A percentile compares a stretch with the other conserved stretches of the same genome.
phyloP scores from a whole-genome alignment of 805 yeast species.

The Phaffomyces thermotolerans region DNA sequence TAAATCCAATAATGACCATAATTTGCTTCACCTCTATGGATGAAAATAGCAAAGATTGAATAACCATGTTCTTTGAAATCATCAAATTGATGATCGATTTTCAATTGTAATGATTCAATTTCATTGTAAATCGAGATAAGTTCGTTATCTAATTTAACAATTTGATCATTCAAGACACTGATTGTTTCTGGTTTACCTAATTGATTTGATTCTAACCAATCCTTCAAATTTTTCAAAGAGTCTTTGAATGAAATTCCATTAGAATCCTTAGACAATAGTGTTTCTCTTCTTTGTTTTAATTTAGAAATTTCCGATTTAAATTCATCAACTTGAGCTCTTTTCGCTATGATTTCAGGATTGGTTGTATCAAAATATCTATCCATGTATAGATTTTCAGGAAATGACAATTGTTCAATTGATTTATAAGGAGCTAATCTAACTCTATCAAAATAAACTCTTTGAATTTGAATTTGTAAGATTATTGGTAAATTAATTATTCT shows the following conservation, averaged over 20 bases:
- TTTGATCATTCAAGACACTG: constrained; percentile 38
- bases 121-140: constrained; percentile 34
- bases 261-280: constrained; percentile 39
- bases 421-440: constrained; percentile 69
- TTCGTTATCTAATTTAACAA: constrained; percentile 40
- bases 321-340: constrained; percentile 44
- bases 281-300: constrained; percentile 37
- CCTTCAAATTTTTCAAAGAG: constrained; percentile 47
- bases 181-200: constrained; percentile 41
- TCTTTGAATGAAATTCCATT: constrained; percentile 44
- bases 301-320: constrained; percentile 53
- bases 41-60: constrained; percentile 82
- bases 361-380: constrained; percentile 80
- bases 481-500: constrained; percentile 70
- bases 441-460: constrained; percentile 86
- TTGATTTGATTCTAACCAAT: constrained; percentile 40
- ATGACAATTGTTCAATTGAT: constrained; percentile 74
- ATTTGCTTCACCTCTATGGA: constrained; percentile 92
- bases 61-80: constrained; percentile 62
- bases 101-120: constrained; percentile 37
- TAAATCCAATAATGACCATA: constrained; percentile 98
- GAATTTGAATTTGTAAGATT: constrained; percentile 85
- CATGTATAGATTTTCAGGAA: constrained; percentile 69
- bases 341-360: constrained; percentile 42
- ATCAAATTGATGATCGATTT: constrained; percentile 54